Evolutionary conservation across 139 green algal species (phyloP).

Genomic region (Closterium sp.): DNA sequence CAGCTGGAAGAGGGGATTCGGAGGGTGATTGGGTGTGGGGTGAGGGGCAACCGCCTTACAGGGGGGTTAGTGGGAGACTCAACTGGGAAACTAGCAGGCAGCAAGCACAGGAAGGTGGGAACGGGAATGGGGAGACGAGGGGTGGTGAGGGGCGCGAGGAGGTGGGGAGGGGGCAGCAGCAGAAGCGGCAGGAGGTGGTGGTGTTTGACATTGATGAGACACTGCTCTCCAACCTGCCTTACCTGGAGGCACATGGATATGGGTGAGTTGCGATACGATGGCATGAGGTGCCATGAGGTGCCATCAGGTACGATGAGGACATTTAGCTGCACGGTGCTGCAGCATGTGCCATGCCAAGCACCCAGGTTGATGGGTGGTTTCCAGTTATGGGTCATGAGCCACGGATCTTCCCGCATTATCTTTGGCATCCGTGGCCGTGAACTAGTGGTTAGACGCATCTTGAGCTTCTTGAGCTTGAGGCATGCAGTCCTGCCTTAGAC

Average conservation of each 20-base stretch:
- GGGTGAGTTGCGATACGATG: not conserved
- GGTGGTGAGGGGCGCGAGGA: not conserved
- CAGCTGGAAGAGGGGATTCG: not conserved
- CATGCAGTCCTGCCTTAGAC: not conserved
- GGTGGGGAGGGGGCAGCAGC: not conserved
- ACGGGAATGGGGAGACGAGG: not conserved
- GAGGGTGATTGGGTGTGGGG: not conserved
- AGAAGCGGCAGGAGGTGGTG: not conserved
- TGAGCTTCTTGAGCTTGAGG: not conserved
- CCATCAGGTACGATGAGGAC: not conserved
- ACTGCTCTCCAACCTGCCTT: slow-evolving; percentile 14
- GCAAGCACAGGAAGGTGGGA: not conserved
- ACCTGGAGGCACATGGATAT: not conserved
- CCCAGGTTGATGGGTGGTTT: not conserved
- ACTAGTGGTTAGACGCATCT: not conserved
- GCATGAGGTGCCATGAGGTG: too few relatives aligned
- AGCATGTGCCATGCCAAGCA: not conserved
- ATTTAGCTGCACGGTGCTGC: not conserved
- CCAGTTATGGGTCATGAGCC: not conserved
- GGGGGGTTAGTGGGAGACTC: not conserved
- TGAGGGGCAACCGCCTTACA: not conserved
- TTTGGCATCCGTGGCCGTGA: not conserved
- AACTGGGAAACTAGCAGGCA: not conserved
- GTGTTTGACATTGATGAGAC: slow-evolving; percentile 36
- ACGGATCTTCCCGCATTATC: too few relatives aligned